Base-by-base conservation (phyloP, 768 basidiomycete genomes). In the Tremella fuciformis region DNA sequence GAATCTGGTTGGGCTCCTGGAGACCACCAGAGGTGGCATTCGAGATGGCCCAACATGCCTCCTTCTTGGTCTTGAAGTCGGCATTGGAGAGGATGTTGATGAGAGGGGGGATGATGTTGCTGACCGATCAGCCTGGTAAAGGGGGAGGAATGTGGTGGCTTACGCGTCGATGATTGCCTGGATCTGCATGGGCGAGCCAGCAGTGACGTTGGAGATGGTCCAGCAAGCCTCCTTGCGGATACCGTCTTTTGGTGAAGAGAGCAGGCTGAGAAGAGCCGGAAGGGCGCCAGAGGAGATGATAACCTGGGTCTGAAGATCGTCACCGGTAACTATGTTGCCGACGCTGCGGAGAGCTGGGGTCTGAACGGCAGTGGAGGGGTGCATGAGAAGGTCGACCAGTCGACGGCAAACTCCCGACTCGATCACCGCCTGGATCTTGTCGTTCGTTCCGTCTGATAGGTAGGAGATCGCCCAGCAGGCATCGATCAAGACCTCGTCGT, bases 381-480 rank as follows among this genome's bases (percentile, higher is more conserved):
- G 80, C 89, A 97, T 91, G 65, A 99, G 85, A 44, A 99, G 83
- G 75, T 99, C 96, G 34, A 99, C 96, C 62, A 99, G 85, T 69
- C 96, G 86, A 77, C 96, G 85, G 80, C 93, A 96, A 49, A 99
- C 94, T 26, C 94, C 96, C 18, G 89, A 90, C 79, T 98, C 94
- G 70, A 99, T 98, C 57, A 99, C 96, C 29, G 96, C 96, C 78
- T 99, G 96, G 59, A 99, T 99, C 82, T 99, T 99, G 81, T 99
- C 96, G 74, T 96, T 96, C 34, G 92, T 89, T 50, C 96, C 96
- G 76, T 99, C 96, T 1, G 94, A 98, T 39, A 99, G 86, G 79
- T 99, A 99, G 40, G 93, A 97, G 77, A 99, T 94, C 24, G 96
- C 96, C 96, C 96, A 99, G 82, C 96, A 99, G 13, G 96, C 96